These are phyloP conservation scores for Daedaleopsis sinensis DNA, from an alignment of 768 basidiomycete species.

Conservation along the genomic window DNA sequence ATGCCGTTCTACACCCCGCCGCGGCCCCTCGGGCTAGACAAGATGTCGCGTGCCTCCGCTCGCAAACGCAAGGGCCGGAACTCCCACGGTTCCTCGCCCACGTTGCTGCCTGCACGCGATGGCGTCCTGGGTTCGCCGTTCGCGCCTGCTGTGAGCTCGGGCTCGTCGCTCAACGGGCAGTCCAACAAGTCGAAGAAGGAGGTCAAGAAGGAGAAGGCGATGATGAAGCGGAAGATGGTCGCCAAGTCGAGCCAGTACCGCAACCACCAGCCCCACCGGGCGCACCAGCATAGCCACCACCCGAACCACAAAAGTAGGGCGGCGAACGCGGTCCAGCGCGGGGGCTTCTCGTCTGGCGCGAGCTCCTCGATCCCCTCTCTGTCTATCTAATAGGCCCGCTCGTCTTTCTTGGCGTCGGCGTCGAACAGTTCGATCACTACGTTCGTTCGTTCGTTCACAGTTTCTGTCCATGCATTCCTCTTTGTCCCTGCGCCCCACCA, in stretches of 20 bases:
- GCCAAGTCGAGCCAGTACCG: slow-evolving; percentile 38
- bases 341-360: slow-evolving; percentile 33
- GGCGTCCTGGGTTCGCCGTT: slow-evolving; percentile 47
- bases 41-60: slow-evolving; percentile 24
- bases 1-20: slow-evolving; percentile 20
- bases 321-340: slow-evolving; percentile 56
- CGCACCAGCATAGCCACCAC: slow-evolving; percentile 56
- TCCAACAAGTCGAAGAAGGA: slow-evolving; percentile 54
- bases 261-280: slow-evolving; percentile 49
- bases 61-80: slow-evolving; percentile 31
- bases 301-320: slow-evolving; percentile 67
- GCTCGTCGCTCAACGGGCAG: slow-evolving; percentile 28
- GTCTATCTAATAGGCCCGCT: slow-evolving; percentile 16
- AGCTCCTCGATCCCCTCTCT: slow-evolving; percentile 28
- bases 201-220: slow-evolving; percentile 66
- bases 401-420: not conserved
- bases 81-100: slow-evolving; percentile 17
- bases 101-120: slow-evolving; percentile 49
- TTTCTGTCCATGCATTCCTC: slow-evolving; percentile 6
- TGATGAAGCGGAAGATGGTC: slow-evolving; percentile 60
- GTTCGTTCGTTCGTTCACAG: too few species aligned
- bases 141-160: slow-evolving; percentile 44
- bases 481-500: not conserved
- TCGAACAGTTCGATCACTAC: too few species aligned
- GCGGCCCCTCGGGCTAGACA: slow-evolving; percentile 20